phyloP scores from a whole-genome alignment of 441 rosid genomes.

The Rhodomyrtus psidioides region DNA sequence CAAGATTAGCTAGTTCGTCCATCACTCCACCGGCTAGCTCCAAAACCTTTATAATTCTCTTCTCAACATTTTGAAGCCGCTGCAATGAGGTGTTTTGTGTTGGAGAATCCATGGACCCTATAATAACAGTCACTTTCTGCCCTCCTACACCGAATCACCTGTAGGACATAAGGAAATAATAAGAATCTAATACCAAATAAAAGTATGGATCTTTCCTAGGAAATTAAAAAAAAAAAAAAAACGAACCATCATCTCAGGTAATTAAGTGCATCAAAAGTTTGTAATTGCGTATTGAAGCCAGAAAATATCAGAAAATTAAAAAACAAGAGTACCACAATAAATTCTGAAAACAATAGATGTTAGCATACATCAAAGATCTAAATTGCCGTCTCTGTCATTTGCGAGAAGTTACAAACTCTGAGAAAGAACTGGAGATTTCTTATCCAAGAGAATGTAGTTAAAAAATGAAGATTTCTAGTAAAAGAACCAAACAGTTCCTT shows the following conservation, averaged over 20 bases:
- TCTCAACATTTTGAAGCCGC: conserved; percentile 84
- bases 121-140: not conserved
- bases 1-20: conserved; percentile 68
- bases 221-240: not conserved
- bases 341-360: not conserved
- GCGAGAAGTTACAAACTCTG: not conserved
- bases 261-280: not conserved
- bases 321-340: not conserved
- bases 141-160: not conserved
- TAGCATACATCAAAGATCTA: not conserved
- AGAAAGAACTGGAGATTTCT: not conserved
- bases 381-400: not conserved
- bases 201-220: not conserved
- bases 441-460: not conserved
- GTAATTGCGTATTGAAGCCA: not conserved
- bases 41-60: conserved; percentile 81
- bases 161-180: not conserved
- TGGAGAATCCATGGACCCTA: conserved; percentile 57
- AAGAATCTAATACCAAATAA: not conserved
- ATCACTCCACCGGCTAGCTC: conserved; percentile 83
- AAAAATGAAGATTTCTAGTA: not conserved
- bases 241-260: not conserved
- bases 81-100: conserved; percentile 80
- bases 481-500: not conserved
- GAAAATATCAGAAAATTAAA: not conserved